These are phyloP conservation scores for Talaromyces ruber DNA, from an alignment of 495 filamentous ascomycete genomes.

Conservation along the genomic window DNA sequence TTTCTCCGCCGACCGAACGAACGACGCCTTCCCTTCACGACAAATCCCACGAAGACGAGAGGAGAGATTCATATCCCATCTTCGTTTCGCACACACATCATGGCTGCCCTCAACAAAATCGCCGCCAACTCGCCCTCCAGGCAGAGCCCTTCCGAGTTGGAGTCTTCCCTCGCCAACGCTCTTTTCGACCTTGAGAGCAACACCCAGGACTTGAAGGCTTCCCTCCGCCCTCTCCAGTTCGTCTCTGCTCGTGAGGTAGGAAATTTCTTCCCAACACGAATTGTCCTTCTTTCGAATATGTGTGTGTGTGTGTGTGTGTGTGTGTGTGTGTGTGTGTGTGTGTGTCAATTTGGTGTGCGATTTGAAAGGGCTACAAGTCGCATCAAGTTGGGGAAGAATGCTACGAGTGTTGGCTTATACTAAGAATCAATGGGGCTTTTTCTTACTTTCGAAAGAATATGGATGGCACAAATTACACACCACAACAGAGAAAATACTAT, in stretches of 20 bases:
- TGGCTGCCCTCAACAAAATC: constrained; percentile 91
- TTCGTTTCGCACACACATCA: constrained; percentile 17
- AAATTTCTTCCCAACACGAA: constrained; percentile 6
- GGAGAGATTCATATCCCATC: background rate
- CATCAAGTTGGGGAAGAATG: constrained; percentile 10
- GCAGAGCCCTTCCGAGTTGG: constrained; percentile 87
- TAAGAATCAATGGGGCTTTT: background rate
- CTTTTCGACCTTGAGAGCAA: constrained; percentile 97
- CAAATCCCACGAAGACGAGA: constrained; percentile 4
- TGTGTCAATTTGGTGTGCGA: background rate
- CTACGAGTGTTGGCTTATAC: background rate
- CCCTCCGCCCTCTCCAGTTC: constrained; percentile 94
- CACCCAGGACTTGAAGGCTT: constrained; percentile 88
- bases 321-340: constrained; percentile 9
- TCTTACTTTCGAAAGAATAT: background rate
- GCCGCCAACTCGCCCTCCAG: constrained; percentile 90
- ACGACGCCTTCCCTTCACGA: constrained; percentile 12
- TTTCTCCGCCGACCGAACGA: constrained; percentile 4
- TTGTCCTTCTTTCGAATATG: constrained; percentile 7
- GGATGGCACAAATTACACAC: background rate
- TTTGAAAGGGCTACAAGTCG: constrained; percentile 5
- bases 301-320: constrained; percentile 7
- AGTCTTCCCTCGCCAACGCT: constrained; percentile 87
- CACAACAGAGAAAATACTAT: background rate
- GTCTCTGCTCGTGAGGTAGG: constrained; percentile 96